These are phyloP conservation scores for Globisporangium canariense DNA, from an alignment of 352 stramenopile genomes.

Conservation along the genomic window DNA sequence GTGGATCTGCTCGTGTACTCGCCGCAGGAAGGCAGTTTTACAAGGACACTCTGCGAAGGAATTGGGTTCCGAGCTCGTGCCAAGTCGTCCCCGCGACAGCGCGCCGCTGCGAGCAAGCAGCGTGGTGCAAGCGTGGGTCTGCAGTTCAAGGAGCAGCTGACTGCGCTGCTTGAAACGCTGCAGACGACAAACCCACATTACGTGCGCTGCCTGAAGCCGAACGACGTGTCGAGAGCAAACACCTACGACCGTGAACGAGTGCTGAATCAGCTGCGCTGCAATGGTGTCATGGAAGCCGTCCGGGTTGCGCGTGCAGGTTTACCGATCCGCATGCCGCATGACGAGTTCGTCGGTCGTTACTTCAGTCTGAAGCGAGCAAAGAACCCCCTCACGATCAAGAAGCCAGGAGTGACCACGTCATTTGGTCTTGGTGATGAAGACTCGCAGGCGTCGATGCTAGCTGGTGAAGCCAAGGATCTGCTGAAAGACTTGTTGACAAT, in stretches of 20 bases:
- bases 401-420: conserved; percentile 25
- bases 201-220: conserved; percentile 89
- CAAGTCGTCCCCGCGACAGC: conserved; percentile 58
- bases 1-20: conserved; percentile 78
- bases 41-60: conserved; percentile 61
- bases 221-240: conserved; percentile 61
- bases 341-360: conserved; percentile 74
- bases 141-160: conserved; percentile 86
- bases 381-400: conserved; percentile 37
- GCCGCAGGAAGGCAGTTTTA: conserved; percentile 70
- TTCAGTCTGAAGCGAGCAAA: conserved; percentile 60
- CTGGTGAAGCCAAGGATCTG: conserved; percentile 61
- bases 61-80: conserved; percentile 42
- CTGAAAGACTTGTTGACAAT: conserved; percentile 88
- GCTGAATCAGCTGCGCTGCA: conserved; percentile 82
- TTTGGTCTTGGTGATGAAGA: conserved; percentile 46
- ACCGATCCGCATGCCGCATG: conserved; percentile 70
- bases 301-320: conserved; percentile 83
- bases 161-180: conserved; percentile 65
- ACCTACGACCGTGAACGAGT: conserved; percentile 71
- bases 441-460: conserved; percentile 34
- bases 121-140: conserved; percentile 75
- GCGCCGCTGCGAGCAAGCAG: conserved; percentile 57
- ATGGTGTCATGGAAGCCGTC: conserved; percentile 84
- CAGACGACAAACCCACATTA: conserved; percentile 82